Conservation (phyloP, 257 asterid genomes). For the Solanum chiquidenum region DNA sequence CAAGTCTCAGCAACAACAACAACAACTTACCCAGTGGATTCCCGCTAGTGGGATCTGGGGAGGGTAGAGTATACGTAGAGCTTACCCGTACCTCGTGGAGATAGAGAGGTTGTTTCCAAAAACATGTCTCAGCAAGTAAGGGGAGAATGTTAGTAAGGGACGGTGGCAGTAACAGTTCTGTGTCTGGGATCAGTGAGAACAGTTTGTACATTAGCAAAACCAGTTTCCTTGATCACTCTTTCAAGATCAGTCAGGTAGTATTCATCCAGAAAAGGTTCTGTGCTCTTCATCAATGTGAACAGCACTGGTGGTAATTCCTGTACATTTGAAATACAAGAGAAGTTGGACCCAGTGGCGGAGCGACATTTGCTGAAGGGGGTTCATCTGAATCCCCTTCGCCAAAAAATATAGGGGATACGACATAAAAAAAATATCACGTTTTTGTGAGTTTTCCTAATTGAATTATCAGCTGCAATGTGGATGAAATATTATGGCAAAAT, state of each 20-base stretch:
- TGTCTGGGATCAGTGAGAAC: slow-evolving; percentile 83
- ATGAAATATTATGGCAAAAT: background rate
- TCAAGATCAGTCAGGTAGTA: slow-evolving; percentile 83
- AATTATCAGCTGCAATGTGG: background rate
- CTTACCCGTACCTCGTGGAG: background rate
- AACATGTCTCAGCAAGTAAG: background rate
- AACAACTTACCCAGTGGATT: background rate
- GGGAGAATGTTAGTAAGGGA: slow-evolving; percentile 26
- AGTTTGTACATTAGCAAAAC: slow-evolving; percentile 48
- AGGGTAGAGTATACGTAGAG: background rate
- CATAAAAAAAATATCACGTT: background rate
- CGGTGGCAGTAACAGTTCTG: slow-evolving; percentile 72
- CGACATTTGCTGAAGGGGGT: background rate
- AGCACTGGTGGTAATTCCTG: slow-evolving; percentile 84
- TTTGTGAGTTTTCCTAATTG: background rate
- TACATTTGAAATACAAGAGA: background rate
- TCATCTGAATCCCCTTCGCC: background rate
- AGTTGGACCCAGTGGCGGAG: background rate
- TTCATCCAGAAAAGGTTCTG: slow-evolving; percentile 84
- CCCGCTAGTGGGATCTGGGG: background rate
- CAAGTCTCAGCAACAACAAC: background rate
- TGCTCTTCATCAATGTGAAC: slow-evolving; percentile 91
- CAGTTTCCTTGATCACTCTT: slow-evolving; percentile 37
- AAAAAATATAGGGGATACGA: background rate
- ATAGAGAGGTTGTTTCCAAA: background rate